Base-by-base conservation (phyloP, 495 filamentous ascomycete species). In the Chaetomium fimeti region DNA sequence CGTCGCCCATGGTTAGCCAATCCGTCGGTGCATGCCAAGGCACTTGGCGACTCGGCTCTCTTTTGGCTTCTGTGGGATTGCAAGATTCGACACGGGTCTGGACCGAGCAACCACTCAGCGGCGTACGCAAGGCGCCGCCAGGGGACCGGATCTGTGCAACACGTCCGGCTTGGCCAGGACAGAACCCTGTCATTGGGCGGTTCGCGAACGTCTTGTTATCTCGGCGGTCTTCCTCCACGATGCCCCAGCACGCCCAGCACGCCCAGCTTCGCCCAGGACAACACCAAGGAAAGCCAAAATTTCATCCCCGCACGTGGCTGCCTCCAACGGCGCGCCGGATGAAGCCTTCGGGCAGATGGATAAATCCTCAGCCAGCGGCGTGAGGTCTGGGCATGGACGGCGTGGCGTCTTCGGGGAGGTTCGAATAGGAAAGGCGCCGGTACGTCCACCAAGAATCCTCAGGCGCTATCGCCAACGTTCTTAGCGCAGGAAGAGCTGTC, bases 321-420 rank as follows among this genome's bases (percentile, higher is more conserved):
- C 64, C 53, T 16, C 22, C 68, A 71, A 68, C 69, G 69, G 68
- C 62, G 61, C 53, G 63, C 62, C 65, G 70, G 70, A 54, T 66
- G 70, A 72, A 71, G 70, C 62, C 55, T 69, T 74, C 70, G 70
- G 72, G 63, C 66, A 66, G 70, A 72, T 64, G 72, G 70, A 70
- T 70, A 71, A 72, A 72, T 64, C 22, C 64, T 49, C 27, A 47
- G 20, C 49, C 61, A 62, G 60, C 27, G 27, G 53, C 20, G 15
- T 12, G 28, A n/a, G 9, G 61, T 8, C 52, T 57, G 53, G 61
- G 52, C 52, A 63, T 57, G 42, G 48, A 24, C n/a, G 42, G 36
- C n/a, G n/a, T 63, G 52, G 51, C 61, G 36, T 56, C 43, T 36
- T 28, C n/a, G 22, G 61, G 25, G 22, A 6, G 22, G 16, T 49